phyloP scores from a whole-genome alignment of 257 asterid genomes.

The Solanum megistacrolobum region DNA sequence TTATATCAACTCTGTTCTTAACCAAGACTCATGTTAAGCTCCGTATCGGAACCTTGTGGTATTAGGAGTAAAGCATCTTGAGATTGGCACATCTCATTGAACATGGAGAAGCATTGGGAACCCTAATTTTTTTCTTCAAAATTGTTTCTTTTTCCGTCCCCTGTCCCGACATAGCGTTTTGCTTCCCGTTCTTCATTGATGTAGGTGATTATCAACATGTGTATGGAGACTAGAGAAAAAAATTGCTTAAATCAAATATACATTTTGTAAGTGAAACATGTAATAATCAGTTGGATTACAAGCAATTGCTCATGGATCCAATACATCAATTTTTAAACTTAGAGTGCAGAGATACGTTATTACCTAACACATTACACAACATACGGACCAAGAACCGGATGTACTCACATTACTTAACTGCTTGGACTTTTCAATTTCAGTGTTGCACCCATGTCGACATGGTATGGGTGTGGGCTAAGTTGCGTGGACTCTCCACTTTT shows the following conservation, averaged over 20 bases:
- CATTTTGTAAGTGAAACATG: neutral
- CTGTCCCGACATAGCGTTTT: neutral
- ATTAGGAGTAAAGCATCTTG: neutral
- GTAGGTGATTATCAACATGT: neutral
- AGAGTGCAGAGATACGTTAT: no score
- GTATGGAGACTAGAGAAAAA: neutral
- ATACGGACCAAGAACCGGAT: neutral
- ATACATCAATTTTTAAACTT: neutral
- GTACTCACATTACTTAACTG: neutral
- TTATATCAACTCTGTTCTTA: neutral
- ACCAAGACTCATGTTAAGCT: neutral
- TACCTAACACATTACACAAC: neutral
- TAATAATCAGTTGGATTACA: neutral
- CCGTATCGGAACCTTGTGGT: neutral
- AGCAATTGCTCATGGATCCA: neutral
- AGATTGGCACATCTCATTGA: neutral
- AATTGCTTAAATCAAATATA: neutral
- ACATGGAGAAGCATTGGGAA: neutral
- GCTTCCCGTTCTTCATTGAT: neutral
- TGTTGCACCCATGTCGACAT: neutral
- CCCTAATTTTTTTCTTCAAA: neutral
- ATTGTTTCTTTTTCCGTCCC: neutral
- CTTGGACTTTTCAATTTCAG: no score
- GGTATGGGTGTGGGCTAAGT: neutral
- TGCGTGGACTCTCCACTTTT: neutral